Evolutionary conservation across 2,329 filamentous ascomycete species (phyloP), one percentile per base, ranked within the genome.

Genomic region (Dichotomopilus funicola): DNA sequence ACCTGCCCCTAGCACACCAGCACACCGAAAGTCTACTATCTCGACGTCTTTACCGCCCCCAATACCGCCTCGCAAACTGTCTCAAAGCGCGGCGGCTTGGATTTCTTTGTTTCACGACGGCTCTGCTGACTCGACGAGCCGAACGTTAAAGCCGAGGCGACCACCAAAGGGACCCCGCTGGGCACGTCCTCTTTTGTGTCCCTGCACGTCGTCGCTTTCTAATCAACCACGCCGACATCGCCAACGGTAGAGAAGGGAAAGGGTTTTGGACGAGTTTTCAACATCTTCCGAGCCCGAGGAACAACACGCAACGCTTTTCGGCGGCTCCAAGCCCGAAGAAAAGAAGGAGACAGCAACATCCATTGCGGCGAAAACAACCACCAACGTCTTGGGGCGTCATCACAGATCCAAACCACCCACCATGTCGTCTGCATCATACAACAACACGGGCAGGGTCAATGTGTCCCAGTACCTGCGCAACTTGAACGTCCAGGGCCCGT

Each of bases 401-500:
- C 19, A 27, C 19, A 27, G 19, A 27, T 27, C 19, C 50, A 33
- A 51, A 51, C 47, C 51, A 51, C 53, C 45, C 45, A 49, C 27
- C 35, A 35, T 46, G 41, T 27, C 55, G 55, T 66, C 59, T 54
- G 91, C 91, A 87, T 83, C 49, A 87, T 83, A 88, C 70, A 80
- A 77, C 69, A 85, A 80, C 72, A 86, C 85, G 67, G 87, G 89
- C 60, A 85, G 87, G 68, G 87, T 89, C 67, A 95, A 95, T 71
- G 88, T 96, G 73, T 91, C 90, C 67, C 87, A 91, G 68, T 95
- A 94, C 75, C 80, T 96, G 62, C 87, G 89, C 66, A 87, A 91
- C 64, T 78, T 96, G 66, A 96, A 96, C 76, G 82, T 84, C 59
- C 76, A 86, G 59, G 82, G 84, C 53, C 78, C 86, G 19, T 51